Evolutionary conservation across 2,329 filamentous ascomycete genomes (phyloP).

Genomic region (Trichoderma atroviride): DNA sequence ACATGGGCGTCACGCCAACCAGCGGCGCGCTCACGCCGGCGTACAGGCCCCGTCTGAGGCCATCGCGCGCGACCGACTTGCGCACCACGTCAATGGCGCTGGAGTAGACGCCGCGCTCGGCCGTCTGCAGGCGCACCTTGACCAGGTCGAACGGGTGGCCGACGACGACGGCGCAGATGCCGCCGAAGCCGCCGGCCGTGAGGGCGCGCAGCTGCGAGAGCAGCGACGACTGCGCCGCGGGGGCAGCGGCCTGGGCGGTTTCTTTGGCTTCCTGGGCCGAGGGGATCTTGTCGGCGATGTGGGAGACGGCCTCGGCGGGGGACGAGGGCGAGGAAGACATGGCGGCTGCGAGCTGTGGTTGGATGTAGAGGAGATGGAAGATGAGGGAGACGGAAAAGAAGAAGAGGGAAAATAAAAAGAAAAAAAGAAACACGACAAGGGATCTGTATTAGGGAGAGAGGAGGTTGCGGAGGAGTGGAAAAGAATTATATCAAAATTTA

Average conservation of each 20-base stretch:
- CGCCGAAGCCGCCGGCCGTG: conserved; percentile 87
- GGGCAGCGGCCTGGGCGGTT: conserved; percentile 30
- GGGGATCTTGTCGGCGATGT: conserved; percentile 47
- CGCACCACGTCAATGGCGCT: conserved; percentile 89
- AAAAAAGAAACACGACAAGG: neutral
- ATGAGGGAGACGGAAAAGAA: neutral
- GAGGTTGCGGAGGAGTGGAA: neutral
- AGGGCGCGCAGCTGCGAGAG: conserved; percentile 73
- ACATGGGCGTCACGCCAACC: conserved; percentile 98
- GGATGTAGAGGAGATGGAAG: neutral
- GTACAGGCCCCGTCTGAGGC: conserved; percentile 79
- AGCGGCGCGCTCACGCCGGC: conserved; percentile 95
- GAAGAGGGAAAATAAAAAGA: neutral
- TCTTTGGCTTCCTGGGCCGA: conserved; percentile 44
- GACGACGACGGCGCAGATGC: conserved; percentile 89
- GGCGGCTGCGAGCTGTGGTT: neutral
- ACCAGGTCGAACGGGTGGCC: conserved; percentile 97
- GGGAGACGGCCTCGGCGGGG: conserved; percentile 30
- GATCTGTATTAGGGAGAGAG: neutral
- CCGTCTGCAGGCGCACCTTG: conserved; percentile 95
- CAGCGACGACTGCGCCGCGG: conserved; percentile 37
- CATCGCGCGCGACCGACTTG: conserved; percentile 86
- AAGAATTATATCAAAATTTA: neutral
- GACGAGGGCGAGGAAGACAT: conserved; percentile 24
- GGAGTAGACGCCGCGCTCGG: conserved; percentile 88